Percentiles rank a stretch among this genome's conserved stretches.
These are phyloP conservation scores for Vitis hybrid DNA, from an alignment of 177 flowering plant genomes.

Conservation along the genomic window DNA sequence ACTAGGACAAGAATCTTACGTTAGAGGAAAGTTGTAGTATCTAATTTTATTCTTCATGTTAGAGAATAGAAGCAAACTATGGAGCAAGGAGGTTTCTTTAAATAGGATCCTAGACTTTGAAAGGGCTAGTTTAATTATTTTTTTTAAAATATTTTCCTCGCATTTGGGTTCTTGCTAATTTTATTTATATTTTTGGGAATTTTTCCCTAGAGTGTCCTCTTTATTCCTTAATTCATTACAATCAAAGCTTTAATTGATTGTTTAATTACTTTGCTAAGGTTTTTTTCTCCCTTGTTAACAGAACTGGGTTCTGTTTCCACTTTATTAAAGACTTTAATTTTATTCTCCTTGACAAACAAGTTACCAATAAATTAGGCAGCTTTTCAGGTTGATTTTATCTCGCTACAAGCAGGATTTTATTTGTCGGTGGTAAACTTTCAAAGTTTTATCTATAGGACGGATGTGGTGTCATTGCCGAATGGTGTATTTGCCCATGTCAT, in stretches of 20 bases:
- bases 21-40: neutral
- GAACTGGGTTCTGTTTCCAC: neutral
- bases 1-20: no score
- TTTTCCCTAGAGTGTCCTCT: neutral
- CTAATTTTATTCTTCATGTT: neutral
- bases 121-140: neutral
- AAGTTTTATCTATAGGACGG: constrained; percentile 28
- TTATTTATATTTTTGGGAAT: neutral
- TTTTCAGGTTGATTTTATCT: neutral
- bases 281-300: neutral
- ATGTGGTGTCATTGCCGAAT: constrained; percentile 44
- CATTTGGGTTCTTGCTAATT: neutral
- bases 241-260: neutral
- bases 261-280: neutral
- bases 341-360: neutral
- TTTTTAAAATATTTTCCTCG: neutral
- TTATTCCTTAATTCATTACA: neutral
- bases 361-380: neutral
- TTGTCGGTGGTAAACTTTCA: neutral
- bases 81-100: neutral
- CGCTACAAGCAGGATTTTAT: neutral
- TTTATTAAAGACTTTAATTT: no score
- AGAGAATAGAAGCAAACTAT: neutral
- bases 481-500: constrained; percentile 52
- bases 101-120: neutral